Percentiles rank a stretch among this genome's conserved stretches.
These are phyloP conservation scores for Neocucurbitaria cava DNA, from an alignment of 2,329 filamentous ascomycete genomes.

Conservation along the genomic window DNA sequence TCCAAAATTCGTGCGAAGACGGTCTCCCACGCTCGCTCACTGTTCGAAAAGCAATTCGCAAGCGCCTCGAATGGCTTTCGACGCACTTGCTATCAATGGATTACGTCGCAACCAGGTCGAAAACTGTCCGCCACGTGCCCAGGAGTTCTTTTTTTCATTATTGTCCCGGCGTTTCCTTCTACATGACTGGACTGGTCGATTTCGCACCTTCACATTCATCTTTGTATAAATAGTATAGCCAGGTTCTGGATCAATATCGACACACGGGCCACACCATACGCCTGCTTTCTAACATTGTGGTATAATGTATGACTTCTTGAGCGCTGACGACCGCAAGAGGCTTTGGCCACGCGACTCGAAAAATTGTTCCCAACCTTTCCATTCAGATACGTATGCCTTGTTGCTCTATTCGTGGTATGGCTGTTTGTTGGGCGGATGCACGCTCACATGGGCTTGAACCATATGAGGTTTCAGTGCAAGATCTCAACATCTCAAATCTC, in stretches of 20 bases:
- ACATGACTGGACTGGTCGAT: slow-evolving; percentile 1
- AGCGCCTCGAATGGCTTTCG: neutral
- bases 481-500: slow-evolving; percentile 5
- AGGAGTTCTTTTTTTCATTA: neutral
- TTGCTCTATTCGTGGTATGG: slow-evolving; percentile 3
- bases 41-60: neutral
- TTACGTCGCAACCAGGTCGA: neutral
- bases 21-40: neutral
- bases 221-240: slow-evolving; percentile 23
- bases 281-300: slow-evolving; percentile 6
- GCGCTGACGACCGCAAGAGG: neutral
- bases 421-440: slow-evolving; percentile 5
- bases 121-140: neutral
- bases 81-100: neutral
- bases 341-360: slow-evolving; percentile 2
- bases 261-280: slow-evolving; percentile 3
- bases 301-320: slow-evolving; percentile 8
- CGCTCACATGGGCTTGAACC: slow-evolving; percentile 21
- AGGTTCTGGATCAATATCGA: slow-evolving; percentile 3
- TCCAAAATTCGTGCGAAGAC: neutral
- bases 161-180: slow-evolving; percentile 3
- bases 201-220: slow-evolving; percentile 8
- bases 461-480: slow-evolving; percentile 7
- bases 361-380: neutral
- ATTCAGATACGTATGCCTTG: neutral